Evolutionary conservation across 139 green algal species (phyloP).

Genomic region (Marvania coccoides): DNA sequence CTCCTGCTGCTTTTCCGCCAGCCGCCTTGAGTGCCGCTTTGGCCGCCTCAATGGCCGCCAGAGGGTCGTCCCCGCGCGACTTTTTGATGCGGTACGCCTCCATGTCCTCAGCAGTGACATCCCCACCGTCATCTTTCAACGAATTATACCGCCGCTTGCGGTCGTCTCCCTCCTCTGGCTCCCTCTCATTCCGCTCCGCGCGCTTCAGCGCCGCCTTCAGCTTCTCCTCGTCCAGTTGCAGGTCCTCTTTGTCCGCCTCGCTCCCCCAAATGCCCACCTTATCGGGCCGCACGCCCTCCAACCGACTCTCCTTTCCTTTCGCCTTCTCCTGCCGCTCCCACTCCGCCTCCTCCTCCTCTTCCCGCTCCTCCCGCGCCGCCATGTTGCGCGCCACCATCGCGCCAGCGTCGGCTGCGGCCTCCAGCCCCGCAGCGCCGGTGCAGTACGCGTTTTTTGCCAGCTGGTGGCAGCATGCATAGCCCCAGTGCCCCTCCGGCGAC

Average conservation of each 20-base stretch:
- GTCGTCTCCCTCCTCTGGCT: conserved; percentile 47
- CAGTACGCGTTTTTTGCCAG: conserved; percentile 89
- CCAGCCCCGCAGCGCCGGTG: conserved; percentile 50
- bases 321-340: conserved; percentile 39
- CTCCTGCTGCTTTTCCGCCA: background rate
- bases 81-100: conserved; percentile 88
- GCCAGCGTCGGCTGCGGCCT: conserved; percentile 43
- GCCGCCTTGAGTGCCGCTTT: conserved; percentile 3
- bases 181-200: conserved; percentile 35
- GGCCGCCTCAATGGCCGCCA: conserved; percentile 27
- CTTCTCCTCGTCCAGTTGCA: conserved; percentile 66
- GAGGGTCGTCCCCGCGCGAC: conserved; percentile 65
- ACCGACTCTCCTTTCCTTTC: conserved; percentile 52
- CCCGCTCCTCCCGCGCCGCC: background rate
- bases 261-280: conserved; percentile 41
- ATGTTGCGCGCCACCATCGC: conserved; percentile 55
- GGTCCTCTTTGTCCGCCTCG: conserved; percentile 35
- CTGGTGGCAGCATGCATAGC: conserved; percentile 90
- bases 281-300: conserved; percentile 22
- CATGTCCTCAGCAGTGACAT: conserved; percentile 92
- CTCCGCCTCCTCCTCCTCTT: conserved; percentile 34
- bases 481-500: conserved; percentile 75
- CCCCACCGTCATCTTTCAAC: conserved; percentile 31
- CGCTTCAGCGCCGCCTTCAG: conserved; percentile 63
- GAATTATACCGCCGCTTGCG: conserved; percentile 83